Conservation (phyloP, 257 asterid genomes). For the Solanum lignicaule region DNA sequence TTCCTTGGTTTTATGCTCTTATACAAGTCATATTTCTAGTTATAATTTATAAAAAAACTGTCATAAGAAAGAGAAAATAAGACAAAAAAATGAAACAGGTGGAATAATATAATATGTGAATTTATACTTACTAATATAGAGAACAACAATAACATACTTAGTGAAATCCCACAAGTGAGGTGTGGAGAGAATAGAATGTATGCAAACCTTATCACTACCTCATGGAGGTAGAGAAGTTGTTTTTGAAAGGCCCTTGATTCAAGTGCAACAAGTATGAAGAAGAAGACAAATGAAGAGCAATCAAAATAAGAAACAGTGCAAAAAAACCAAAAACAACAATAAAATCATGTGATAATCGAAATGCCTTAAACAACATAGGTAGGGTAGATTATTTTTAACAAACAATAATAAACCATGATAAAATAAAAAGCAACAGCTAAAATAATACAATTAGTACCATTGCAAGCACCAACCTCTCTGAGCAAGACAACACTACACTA, state of each 20-base stretch:
- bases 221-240: neutral
- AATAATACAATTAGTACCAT: neutral
- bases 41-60: too few relatives aligned
- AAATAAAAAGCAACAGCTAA: neutral
- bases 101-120: neutral
- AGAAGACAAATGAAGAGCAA: neutral
- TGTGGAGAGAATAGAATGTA: neutral
- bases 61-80: neutral
- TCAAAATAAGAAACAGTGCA: neutral
- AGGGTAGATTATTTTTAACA: neutral
- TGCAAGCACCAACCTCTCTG: neutral
- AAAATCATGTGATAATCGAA: neutral
- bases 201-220: neutral
- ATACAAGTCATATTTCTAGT: too few relatives aligned
- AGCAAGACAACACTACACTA: neutral
- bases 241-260: neutral
- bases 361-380: neutral
- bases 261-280: neutral
- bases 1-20: neutral
- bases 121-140: neutral
- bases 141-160: too few relatives aligned
- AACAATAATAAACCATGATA: neutral
- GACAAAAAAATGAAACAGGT: neutral
- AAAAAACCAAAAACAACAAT: neutral
- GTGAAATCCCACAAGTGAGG: neutral